Percentiles rank a stretch among this genome's conserved stretches.
Conservation (phyloP, 208 protist genomes). For the Leishmania major region DNA sequence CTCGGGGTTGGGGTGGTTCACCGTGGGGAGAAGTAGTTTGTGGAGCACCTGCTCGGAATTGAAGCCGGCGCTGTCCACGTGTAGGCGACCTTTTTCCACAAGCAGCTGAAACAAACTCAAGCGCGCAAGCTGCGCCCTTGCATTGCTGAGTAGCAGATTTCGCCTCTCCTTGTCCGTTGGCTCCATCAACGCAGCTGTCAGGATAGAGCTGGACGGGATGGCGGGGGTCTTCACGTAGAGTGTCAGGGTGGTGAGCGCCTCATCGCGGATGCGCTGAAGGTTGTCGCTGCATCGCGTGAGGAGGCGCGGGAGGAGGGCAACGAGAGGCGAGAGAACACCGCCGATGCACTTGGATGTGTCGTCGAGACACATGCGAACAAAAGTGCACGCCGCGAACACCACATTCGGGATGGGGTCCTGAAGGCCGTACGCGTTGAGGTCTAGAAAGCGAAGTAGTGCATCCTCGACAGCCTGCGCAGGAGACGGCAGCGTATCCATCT, state of each 20-base stretch:
- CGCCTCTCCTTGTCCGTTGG: constrained; percentile 75
- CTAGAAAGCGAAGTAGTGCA: constrained; percentile 75
- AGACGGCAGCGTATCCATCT: constrained; percentile 28
- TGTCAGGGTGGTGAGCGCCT: constrained; percentile 62
- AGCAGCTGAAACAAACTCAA: constrained; percentile 59
- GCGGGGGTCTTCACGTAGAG: constrained; percentile 48
- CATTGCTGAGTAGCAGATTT: constrained; percentile 51
- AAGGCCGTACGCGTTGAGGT: constrained; percentile 74
- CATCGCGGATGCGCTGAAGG: constrained; percentile 72
- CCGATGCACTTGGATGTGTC: constrained; percentile 49
- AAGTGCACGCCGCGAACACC: constrained; percentile 63
- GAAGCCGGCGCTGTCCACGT: constrained; percentile 10
- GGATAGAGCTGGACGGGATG: constrained; percentile 37
- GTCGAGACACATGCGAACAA: constrained; percentile 65
- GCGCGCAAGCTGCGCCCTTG: constrained; percentile 68
- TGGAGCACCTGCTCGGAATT: constrained; percentile 38
- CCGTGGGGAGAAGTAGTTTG: constrained; percentile 68
- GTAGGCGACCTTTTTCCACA: constrained; percentile 22
- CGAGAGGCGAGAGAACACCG: constrained; percentile 44
- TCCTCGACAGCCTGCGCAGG: constrained; percentile 42
- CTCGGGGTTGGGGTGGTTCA: constrained; percentile 79
- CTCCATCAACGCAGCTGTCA: constrained; percentile 63
- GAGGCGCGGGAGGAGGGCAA: constrained; percentile 70
- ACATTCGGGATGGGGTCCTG: constrained; percentile 86
- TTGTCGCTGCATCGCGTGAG: constrained; percentile 74